Percentiles rank a stretch among this genome's conserved stretches.
These are phyloP conservation scores for Wickerhamiella vanderwaltii DNA, from an alignment of 805 yeast species.

Conservation along the genomic window DNA sequence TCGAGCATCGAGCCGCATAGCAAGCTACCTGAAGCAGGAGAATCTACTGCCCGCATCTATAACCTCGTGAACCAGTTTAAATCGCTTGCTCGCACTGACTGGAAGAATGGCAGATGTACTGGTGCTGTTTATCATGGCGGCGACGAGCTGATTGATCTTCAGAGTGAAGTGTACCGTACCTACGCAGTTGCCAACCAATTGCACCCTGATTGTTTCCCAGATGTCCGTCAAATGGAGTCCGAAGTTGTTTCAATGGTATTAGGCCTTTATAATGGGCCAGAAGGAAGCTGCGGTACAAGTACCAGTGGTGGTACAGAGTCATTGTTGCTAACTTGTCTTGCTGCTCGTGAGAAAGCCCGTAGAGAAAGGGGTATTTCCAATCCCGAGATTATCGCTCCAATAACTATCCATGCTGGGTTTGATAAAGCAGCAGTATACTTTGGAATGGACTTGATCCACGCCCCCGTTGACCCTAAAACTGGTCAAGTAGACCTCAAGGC, in stretches of 20 bases:
- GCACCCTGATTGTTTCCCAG: slow-evolving; percentile 96
- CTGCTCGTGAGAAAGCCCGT: slow-evolving; percentile 69
- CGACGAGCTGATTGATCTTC: slow-evolving; percentile 56
- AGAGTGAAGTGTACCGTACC: slow-evolving; percentile 60
- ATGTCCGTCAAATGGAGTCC: slow-evolving; percentile 89
- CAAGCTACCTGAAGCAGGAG: slow-evolving; percentile 49
- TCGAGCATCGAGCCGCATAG: slow-evolving; percentile 24
- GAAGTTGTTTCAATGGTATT: slow-evolving; percentile 90
- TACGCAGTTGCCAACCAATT: slow-evolving; percentile 86
- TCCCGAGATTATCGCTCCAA: slow-evolving; percentile 86
- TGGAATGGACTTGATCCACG: slow-evolving; percentile 72
- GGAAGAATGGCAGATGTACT: slow-evolving; percentile 77
- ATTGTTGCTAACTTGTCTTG: slow-evolving; percentile 65
- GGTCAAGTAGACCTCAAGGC: slow-evolving; percentile 53
- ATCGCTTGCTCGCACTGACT: slow-evolving; percentile 50
- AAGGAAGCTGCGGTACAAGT: slow-evolving; percentile 62
- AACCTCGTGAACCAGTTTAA: slow-evolving; percentile 36
- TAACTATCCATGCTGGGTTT: slow-evolving; percentile 87
- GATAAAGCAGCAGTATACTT: slow-evolving; percentile 88
- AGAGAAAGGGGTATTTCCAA: slow-evolving; percentile 40
- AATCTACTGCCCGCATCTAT: slow-evolving; percentile 36
- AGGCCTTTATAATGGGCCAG: slow-evolving; percentile 68
- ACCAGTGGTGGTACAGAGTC: slow-evolving; percentile 97
- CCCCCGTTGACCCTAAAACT: slow-evolving; percentile 55
- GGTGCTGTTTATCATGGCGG: slow-evolving; percentile 99